These are phyloP conservation scores for Physaria fendleri DNA, from an alignment of 345 rosid genomes.

Conservation along the genomic window DNA sequence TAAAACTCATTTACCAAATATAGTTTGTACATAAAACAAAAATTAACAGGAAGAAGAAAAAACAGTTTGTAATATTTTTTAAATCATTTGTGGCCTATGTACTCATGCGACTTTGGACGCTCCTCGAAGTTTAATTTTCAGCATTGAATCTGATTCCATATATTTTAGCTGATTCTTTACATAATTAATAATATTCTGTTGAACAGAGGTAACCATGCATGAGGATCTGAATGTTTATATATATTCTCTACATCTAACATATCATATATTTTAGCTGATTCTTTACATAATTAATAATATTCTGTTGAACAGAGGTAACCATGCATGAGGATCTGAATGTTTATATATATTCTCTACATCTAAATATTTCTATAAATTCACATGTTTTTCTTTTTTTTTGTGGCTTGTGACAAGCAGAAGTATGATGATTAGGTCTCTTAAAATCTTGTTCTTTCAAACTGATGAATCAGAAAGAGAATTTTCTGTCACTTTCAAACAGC, in stretches of 20 bases:
- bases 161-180: constrained; percentile 7
- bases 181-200: constrained; percentile 8
- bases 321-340: neutral
- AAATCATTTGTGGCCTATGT: too few species aligned
- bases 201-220: neutral
- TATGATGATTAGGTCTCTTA: constrained; percentile 7
- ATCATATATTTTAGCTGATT: constrained; percentile 7
- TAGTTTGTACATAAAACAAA: too few species aligned
- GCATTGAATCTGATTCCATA: too few species aligned
- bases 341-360: neutral
- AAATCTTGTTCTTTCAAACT: constrained; percentile 1
- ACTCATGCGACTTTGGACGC: too few species aligned
- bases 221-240: neutral
- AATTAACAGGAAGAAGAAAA: too few species aligned
- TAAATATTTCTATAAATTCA: neutral
- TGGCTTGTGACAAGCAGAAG: constrained; percentile 15
- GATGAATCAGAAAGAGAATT: constrained; percentile 2
- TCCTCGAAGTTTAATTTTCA: too few species aligned
- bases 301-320: constrained; percentile 1
- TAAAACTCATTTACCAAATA: too few species aligned
- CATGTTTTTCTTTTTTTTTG: neutral
- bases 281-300: constrained; percentile 4
- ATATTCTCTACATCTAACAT: neutral
- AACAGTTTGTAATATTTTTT: too few species aligned
- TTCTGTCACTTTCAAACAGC: constrained; percentile 9